phyloP scores from a whole-genome alignment of 148 eudicot species.

The Vaccinium darrowii region DNA sequence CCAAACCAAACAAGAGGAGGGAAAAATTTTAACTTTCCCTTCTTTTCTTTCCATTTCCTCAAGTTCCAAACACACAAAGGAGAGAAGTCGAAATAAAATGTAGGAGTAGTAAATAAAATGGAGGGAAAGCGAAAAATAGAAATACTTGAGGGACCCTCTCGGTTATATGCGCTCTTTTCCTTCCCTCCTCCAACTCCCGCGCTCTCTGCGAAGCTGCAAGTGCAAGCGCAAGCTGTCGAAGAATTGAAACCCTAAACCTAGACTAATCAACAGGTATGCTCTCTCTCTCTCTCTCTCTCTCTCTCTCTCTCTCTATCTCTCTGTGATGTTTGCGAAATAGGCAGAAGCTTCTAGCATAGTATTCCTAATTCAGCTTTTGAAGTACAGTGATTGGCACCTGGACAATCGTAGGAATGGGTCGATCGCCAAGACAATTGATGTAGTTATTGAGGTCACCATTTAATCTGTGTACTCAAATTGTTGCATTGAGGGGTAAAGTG shows the following conservation, averaged over 20 bases:
- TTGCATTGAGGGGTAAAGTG: background rate
- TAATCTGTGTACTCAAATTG: background rate
- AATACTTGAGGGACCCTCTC: background rate
- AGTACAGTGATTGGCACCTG: background rate
- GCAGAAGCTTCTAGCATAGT: background rate
- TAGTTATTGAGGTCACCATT: background rate
- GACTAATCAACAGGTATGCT: constrained; percentile 3
- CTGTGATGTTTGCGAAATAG: background rate
- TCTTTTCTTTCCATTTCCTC: no score
- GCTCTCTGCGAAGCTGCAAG: background rate
- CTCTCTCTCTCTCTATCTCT: background rate
- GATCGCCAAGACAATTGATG: background rate
- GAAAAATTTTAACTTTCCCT: no score
- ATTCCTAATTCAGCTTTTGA: background rate
- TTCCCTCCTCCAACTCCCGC: background rate
- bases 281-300: constrained; percentile 9
- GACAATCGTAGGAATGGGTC: background rate
- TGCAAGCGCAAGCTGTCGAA: background rate
- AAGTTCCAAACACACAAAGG: no score
- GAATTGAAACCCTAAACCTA: background rate
- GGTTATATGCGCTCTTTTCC: background rate
- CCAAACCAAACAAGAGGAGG: no score
- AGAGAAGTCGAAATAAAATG: background rate
- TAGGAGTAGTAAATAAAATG: no score
- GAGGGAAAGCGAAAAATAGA: background rate